Conservation (phyloP, 495 filamentous ascomycete species). For the Penicillium egyptiacum region DNA sequence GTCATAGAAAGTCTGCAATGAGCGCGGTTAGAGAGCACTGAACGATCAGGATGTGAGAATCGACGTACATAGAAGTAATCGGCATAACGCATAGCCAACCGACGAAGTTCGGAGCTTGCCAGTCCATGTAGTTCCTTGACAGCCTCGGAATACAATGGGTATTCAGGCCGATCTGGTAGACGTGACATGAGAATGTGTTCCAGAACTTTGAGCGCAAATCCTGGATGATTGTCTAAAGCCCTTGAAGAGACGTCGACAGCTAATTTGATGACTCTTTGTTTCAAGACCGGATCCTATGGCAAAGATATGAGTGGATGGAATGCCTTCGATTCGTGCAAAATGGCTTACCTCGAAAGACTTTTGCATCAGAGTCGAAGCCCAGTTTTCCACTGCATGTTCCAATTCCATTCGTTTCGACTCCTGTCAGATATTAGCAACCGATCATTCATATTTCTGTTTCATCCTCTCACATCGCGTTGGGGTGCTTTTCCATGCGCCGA, state of each 20-base stretch:
- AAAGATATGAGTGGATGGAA: not conserved
- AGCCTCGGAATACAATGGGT: conserved; percentile 79
- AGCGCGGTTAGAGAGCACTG: conserved; percentile 16
- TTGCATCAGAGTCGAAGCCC: conserved; percentile 73
- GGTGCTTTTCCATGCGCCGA: conserved; percentile 51
- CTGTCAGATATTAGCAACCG: conserved; percentile 43
- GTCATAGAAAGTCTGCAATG: conserved; percentile 71
- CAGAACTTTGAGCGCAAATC: conserved; percentile 81
- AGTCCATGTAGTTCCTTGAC: conserved; percentile 81
- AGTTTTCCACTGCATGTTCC: conserved; percentile 69
- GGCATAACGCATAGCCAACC: conserved; percentile 85
- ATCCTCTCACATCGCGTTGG: conserved; percentile 51
- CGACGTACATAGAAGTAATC: conserved; percentile 72
- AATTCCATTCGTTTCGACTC: conserved; percentile 54
- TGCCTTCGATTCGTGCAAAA: not conserved
- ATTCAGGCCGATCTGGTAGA: conserved; percentile 64
- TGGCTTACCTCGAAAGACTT: conserved; percentile 67
- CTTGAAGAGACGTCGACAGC: conserved; percentile 82
- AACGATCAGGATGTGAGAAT: not conserved
- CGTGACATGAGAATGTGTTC: conserved; percentile 86
- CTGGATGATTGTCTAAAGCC: conserved; percentile 72
- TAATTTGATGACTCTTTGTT: conserved; percentile 78
- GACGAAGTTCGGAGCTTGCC: conserved; percentile 81
- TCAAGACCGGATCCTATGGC: conserved; percentile 75
- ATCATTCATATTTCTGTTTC: not conserved